A percentile compares a stretch with the other conserved stretches of the same genome.
Conservation (phyloP, 139 green algal species). For the Cymbomonas tetramitiformis region DNA sequence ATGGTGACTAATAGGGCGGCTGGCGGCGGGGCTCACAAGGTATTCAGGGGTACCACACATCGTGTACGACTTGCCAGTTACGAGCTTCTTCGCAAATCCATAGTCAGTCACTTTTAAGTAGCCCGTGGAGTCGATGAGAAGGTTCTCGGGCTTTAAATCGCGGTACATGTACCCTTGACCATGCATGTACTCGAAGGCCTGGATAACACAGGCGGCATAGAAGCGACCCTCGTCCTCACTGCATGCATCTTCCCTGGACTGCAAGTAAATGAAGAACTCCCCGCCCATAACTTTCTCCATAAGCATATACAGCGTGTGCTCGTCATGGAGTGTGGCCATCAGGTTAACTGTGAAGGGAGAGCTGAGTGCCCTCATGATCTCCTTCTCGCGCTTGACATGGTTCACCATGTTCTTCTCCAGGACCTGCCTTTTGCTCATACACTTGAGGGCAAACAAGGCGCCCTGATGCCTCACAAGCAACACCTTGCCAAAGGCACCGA, state of each 20-base stretch:
- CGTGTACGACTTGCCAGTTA: constrained; percentile 48
- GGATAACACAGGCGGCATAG: constrained; percentile 18
- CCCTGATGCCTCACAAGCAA: too few relatives aligned
- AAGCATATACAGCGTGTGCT: neutral
- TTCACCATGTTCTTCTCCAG: neutral
- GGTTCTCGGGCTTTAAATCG: constrained; percentile 43
- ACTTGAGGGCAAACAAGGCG: too few relatives aligned
- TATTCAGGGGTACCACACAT: constrained; percentile 76
- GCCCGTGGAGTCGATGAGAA: constrained; percentile 56
- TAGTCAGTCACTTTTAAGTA: constrained; percentile 72
- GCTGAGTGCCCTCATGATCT: neutral
- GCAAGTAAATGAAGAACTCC: constrained; percentile 17
- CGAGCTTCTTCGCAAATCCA: constrained; percentile 64
- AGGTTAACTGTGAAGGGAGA: neutral
- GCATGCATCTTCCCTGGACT: constrained; percentile 2
- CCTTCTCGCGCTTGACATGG: constrained; percentile 3
- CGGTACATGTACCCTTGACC: constrained; percentile 11
- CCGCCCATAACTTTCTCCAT: constrained; percentile 9
- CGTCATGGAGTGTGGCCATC: constrained; percentile 11
- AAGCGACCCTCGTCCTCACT: neutral
- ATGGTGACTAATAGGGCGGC: too few relatives aligned
- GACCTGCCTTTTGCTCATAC: constrained; percentile 5
- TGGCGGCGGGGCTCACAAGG: constrained; percentile 21
- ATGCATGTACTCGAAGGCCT: constrained; percentile 23
- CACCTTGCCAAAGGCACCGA: constrained; percentile 72